These are phyloP conservation scores for Globisporangium mamillatum DNA, from an alignment of 352 stramenopile species.

Conservation along the genomic window DNA sequence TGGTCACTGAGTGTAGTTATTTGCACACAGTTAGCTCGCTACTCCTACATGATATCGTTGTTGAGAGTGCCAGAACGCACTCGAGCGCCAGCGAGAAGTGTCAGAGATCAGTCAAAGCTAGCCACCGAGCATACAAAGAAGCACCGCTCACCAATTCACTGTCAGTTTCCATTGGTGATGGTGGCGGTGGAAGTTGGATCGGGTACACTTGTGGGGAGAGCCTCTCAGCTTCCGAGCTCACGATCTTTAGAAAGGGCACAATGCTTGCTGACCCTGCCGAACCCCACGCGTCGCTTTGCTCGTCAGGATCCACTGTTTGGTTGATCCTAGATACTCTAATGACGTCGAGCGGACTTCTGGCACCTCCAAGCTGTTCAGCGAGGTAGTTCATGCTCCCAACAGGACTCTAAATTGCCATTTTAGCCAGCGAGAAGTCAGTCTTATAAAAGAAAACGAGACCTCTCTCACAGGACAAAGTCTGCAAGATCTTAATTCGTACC, in stretches of 20 bases:
- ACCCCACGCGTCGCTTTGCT: background rate
- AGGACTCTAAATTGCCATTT: constrained; percentile 12
- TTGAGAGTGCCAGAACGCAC: background rate
- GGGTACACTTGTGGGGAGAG: background rate
- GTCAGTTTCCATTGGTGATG: background rate
- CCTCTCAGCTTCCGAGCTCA: background rate
- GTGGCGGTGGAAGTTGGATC: background rate
- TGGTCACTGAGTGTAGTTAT: background rate
- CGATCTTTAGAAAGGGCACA: no score
- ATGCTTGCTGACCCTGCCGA: background rate
- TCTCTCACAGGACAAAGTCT: background rate
- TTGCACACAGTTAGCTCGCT: background rate
- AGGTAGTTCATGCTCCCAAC: constrained; percentile 51
- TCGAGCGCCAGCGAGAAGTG: no score
- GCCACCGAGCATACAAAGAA: background rate
- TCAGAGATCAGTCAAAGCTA: background rate
- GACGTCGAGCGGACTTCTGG: constrained; percentile 41
- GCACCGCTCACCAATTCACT: background rate
- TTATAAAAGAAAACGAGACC: background rate
- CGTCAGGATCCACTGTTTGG: background rate
- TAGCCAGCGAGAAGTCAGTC: background rate
- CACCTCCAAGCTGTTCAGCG: constrained; percentile 34
- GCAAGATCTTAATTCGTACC: background rate
- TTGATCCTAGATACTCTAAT: constrained; percentile 19
- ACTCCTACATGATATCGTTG: background rate